Evolutionary conservation across 495 filamentous ascomycete species (phyloP).

Genomic region (Xylaria flabelliformis): DNA sequence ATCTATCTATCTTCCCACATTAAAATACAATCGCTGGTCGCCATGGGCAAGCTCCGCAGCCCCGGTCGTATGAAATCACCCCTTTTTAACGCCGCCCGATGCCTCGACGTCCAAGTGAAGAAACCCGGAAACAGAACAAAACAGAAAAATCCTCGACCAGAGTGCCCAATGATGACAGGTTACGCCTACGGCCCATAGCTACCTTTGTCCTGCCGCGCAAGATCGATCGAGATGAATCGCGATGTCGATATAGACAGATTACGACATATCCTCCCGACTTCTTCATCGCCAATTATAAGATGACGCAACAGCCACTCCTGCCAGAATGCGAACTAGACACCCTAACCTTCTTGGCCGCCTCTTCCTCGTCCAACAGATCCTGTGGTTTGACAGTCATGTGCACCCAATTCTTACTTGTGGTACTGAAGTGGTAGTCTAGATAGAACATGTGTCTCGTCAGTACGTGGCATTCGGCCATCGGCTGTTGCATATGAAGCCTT

Average conservation of each 20-base stretch:
- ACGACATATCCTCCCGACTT: slow-evolving; percentile 1
- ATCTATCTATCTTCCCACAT: slow-evolving; percentile 28
- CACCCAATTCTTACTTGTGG: slow-evolving; percentile 76
- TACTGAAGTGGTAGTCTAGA: slow-evolving; percentile 79
- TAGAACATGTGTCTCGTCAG: neutral
- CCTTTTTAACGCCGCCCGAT: slow-evolving; percentile 29
- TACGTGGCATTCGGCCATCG: neutral
- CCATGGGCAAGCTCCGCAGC: slow-evolving; percentile 21
- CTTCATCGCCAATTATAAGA: slow-evolving; percentile 57
- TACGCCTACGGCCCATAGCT: slow-evolving; percentile 9
- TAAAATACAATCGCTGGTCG: slow-evolving; percentile 28
- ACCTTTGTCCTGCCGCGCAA: slow-evolving; percentile 2
- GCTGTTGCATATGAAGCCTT: neutral
- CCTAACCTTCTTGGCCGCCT: slow-evolving; percentile 75
- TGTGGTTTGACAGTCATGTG: slow-evolving; percentile 94
- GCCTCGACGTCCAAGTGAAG: slow-evolving; percentile 23
- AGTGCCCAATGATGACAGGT: slow-evolving; percentile 21
- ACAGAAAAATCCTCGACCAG: slow-evolving; percentile 30
- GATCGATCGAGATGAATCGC: slow-evolving; percentile 6
- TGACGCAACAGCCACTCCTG: slow-evolving; percentile 80
- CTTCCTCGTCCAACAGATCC: slow-evolving; percentile 89
- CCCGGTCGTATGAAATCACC: slow-evolving; percentile 13
- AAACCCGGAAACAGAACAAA: slow-evolving; percentile 28
- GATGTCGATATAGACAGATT: slow-evolving; percentile 17
- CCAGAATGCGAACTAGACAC: slow-evolving; percentile 63